Percentiles rank a stretch among this genome's conserved stretches.
Conservation (phyloP, 192 early-diverging fungal species). For the Coemansia brasiliensis region DNA sequence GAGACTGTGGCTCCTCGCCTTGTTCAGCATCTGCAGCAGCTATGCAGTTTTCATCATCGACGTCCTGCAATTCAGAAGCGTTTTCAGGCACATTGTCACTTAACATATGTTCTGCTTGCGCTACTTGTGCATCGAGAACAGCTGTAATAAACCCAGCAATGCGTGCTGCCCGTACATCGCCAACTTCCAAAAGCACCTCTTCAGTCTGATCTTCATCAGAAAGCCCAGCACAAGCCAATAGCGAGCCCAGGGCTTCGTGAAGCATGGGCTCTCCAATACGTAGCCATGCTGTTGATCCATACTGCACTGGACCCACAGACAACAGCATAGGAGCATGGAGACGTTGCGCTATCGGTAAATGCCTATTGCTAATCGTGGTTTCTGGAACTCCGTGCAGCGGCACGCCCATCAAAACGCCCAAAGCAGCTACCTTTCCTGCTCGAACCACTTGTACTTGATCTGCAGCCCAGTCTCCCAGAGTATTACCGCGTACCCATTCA, state of each 20-base stretch:
- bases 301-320: constrained; percentile 31
- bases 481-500: constrained; percentile 16
- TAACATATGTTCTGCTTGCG: constrained; percentile 5
- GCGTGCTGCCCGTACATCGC: constrained; percentile 29
- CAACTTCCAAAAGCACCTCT: constrained; percentile 7
- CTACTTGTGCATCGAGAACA: constrained; percentile 26
- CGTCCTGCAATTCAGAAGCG: background rate
- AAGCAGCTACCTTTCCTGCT: constrained; percentile 19
- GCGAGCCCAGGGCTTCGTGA: constrained; percentile 12
- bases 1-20: constrained; percentile 27
- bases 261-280: constrained; percentile 18
- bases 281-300: constrained; percentile 39
- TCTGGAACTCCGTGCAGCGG: constrained; percentile 44
- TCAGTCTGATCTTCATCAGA: background rate
- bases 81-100: background rate
- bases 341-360: constrained; percentile 28
- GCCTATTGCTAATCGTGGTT: constrained; percentile 29
- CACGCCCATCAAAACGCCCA: constrained; percentile 36
- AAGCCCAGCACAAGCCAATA: constrained; percentile 31
- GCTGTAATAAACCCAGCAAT: constrained; percentile 23
- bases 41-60: background rate
- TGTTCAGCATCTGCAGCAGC: background rate
- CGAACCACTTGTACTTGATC: constrained; percentile 22
- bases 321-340: constrained; percentile 21
- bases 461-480: constrained; percentile 2